Evolutionary conservation across 148 eudicot species (phyloP), one percentile per base, ranked within the genome.

Genomic region (Gaultheria prostrata): DNA sequence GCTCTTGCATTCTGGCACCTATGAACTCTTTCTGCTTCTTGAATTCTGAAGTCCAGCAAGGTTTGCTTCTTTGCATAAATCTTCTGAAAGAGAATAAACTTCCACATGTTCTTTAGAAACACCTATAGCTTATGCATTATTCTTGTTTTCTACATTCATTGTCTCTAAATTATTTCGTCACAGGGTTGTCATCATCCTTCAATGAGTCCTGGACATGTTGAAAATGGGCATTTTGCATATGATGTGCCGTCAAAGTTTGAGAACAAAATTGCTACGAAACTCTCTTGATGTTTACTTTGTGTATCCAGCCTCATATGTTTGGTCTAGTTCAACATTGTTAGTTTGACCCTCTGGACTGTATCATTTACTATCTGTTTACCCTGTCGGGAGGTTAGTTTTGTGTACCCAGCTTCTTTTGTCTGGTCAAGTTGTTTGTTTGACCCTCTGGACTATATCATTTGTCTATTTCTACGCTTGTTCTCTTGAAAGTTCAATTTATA

Each of bases 151-250:
- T 70, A 49, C 69, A 20, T 8, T 50, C 48, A 61, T 11, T 65
- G 57, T 35, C 67, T 70, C 59, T 35, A 33, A 71, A 50, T 14
- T 71, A 0, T 72, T 15, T 72, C 18, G 10, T 72, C 79, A 59
- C 89, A 95, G 98, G 98, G 93, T 76, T 89, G 97, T 87, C 98
- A 95, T 86, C 98, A 95, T 87, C 98, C 98, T 81, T 97, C 98
- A 26, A 95, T 92, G 93, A 93, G 98, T 91, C 95, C 94, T 83
- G 97, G 93, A 65, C 98, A 93, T 91, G 92, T 93, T 84, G 98
- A 95, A 90, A 95, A 93, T 80, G 90, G 90, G 83, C 98, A 95
- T 84, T 95, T 95, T 79, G 80, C 88, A 6, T 95, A 95, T 86
- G 98, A 95, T 80, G 84, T 94, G 45, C 93, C 98, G 12, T 95